Conservation (phyloP, 108 stramenopile species). For the Cyclotella cryptica region DNA sequence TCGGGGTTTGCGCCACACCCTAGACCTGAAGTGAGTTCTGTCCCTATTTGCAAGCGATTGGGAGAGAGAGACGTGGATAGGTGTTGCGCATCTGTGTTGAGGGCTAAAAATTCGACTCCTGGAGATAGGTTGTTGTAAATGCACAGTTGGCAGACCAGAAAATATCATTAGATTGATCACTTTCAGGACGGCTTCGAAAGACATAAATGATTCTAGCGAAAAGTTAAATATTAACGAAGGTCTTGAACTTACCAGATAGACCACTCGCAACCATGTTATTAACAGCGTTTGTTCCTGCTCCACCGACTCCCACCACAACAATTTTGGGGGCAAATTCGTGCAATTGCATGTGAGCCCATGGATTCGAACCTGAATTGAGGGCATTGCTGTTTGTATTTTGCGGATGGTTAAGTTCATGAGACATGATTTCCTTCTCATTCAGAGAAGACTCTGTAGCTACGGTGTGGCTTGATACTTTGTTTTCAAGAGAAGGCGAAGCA, state of each 20-base stretch:
- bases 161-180: background rate
- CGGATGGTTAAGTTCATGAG: background rate
- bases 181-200: background rate
- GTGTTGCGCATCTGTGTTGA: constrained; percentile 90
- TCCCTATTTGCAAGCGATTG: constrained; percentile 65
- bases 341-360: constrained; percentile 38
- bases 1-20: constrained; percentile 86
- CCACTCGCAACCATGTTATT: constrained; percentile 73
- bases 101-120: constrained; percentile 81
- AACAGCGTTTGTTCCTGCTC: constrained; percentile 69
- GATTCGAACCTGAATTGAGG: background rate
- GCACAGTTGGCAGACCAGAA: background rate
- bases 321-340: constrained; percentile 66
- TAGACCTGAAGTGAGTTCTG: constrained; percentile 73
- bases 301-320: constrained; percentile 61
- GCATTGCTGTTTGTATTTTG: background rate
- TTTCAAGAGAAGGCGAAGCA: background rate
- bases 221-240: too few relatives aligned
- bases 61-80: constrained; percentile 49
- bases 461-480: background rate
- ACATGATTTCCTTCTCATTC: too few relatives aligned
- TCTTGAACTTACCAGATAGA: constrained; percentile 34
- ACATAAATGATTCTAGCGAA: background rate
- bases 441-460: background rate
- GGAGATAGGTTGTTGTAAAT: background rate